A percentile compares a stretch with the other conserved stretches of the same genome.
These are phyloP conservation scores for Platanus orientalis DNA, from an alignment of 164 flowering plant species.

Conservation along the genomic window DNA sequence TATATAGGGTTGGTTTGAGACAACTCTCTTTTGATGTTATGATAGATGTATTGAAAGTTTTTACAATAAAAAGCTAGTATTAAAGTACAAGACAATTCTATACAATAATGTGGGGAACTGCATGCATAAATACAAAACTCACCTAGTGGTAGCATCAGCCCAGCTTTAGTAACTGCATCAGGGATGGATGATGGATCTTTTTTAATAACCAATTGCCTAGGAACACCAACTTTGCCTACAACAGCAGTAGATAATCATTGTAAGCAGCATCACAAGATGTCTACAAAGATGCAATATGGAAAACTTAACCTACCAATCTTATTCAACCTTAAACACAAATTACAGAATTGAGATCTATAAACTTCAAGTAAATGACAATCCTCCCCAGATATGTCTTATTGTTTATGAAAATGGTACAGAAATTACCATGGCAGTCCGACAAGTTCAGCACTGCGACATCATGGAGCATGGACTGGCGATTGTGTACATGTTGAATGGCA, in stretches of 20 bases:
- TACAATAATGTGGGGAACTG: neutral
- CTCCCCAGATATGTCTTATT: neutral
- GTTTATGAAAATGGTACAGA: neutral
- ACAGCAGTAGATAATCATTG: neutral
- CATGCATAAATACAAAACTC: slow-evolving; percentile 11
- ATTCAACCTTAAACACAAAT: neutral
- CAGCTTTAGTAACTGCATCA: slow-evolving; percentile 48
- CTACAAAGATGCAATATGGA: neutral
- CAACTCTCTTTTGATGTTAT: too few species aligned
- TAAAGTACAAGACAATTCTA: neutral
- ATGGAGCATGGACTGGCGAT: slow-evolving; percentile 63
- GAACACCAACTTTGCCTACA: slow-evolving; percentile 67
- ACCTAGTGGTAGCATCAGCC: slow-evolving; percentile 60
- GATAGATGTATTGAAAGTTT: neutral
- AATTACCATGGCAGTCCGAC: slow-evolving; percentile 42
- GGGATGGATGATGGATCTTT: slow-evolving; percentile 61
- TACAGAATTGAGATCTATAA: neutral
- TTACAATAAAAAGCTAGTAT: neutral
- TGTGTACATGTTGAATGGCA: slow-evolving; percentile 45
- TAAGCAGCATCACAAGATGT: neutral
- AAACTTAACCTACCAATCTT: neutral
- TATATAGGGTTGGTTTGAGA: neutral
- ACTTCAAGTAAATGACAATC: neutral
- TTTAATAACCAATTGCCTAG: slow-evolving; percentile 58
- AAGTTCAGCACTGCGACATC: slow-evolving; percentile 46